Percentiles rank a stretch among this genome's conserved stretches.
phyloP scores from a whole-genome alignment of 2,329 filamentous ascomycete genomes.

The Talaromyces amestolkiae region DNA sequence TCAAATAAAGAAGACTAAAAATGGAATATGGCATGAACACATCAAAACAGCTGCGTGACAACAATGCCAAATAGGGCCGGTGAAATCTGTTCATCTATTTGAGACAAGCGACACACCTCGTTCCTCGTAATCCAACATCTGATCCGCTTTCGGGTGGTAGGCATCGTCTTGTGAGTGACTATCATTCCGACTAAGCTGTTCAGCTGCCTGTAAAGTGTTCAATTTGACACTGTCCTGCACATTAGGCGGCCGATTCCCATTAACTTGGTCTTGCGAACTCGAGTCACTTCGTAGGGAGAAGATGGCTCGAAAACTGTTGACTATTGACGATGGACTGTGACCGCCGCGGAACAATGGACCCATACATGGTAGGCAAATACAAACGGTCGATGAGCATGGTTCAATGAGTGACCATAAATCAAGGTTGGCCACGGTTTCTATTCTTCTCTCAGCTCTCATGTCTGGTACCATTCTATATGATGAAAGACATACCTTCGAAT shows the following conservation, averaged over 20 bases:
- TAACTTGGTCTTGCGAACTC: not conserved
- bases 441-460: not conserved
- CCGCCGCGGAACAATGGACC: slow-evolving; percentile 6
- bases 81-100: not conserved
- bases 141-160: not conserved
- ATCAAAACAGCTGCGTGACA: not conserved
- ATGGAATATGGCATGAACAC: too few species aligned
- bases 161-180: not conserved
- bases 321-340: not conserved
- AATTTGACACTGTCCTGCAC: not conserved
- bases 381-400: slow-evolving; percentile 10
- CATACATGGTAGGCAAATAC: slow-evolving; percentile 9
- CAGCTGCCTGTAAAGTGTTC: not conserved
- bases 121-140: not conserved
- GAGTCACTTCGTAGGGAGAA: not conserved
- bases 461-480: not conserved
- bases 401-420: slow-evolving; percentile 15
- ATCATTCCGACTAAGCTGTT: not conserved
- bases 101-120: not conserved
- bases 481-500: slow-evolving; percentile 7
- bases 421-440: slow-evolving; percentile 11
- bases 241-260: not conserved
- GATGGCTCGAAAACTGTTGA: slow-evolving; percentile 6
- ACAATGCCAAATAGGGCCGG: not conserved
- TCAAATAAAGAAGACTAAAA: too few species aligned